Base-by-base conservation (phyloP, 2,329 filamentous ascomycete genomes). In the Pseudogymnoascus sp. region DNA sequence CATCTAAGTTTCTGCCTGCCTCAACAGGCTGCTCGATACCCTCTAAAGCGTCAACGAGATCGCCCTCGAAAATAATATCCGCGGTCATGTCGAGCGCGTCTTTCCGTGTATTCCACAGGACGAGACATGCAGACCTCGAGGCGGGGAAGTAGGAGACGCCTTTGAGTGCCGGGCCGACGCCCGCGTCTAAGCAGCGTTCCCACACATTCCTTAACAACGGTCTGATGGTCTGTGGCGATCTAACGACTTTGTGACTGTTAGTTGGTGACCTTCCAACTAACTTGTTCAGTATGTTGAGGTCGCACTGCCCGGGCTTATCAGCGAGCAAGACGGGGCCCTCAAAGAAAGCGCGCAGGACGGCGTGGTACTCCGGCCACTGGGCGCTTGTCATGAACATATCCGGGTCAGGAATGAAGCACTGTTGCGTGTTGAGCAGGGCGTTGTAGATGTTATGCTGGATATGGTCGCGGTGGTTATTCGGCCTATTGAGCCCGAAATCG, bases 311-410 rank as follows among this genome's bases (percentile, higher is more conserved):
- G 40, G 62, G 62, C 36, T 46, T 60, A 36, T 63, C 62, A 16
- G 62, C 53, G 34, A 63, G 62, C 53, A 63, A 60, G 40, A 63
- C 28, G n/a, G 62, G 62, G 37, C 62, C 62, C 21, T 60, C 50
- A 23, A 63, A 63, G 50, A 60, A 63, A 16, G 62, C 50, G 28
- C 62, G 62, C 36, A 63, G 31, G 25, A 63, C 62, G 34, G 34
- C 62, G n/a, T 63, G 62, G 50, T 63, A 63, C 12, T 60, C 62
- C 8, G 62, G 62, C 62, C 62, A 63, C 36, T 63, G 34, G 37
- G 53, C 62, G 31, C 62, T 37, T 31, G 62, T 63, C 62, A 63
- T 60, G 44, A 60, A 63, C 50, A 63, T 63, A 50, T 63, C 62
- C 18, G 62, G 21, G 60, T 63, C 62, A 16, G 53, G 50, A 50